A percentile compares a stretch with the other conserved stretches of the same genome.
Conservation (phyloP, 108 stramenopile species). For the Thalassiosira profunda region DNA sequence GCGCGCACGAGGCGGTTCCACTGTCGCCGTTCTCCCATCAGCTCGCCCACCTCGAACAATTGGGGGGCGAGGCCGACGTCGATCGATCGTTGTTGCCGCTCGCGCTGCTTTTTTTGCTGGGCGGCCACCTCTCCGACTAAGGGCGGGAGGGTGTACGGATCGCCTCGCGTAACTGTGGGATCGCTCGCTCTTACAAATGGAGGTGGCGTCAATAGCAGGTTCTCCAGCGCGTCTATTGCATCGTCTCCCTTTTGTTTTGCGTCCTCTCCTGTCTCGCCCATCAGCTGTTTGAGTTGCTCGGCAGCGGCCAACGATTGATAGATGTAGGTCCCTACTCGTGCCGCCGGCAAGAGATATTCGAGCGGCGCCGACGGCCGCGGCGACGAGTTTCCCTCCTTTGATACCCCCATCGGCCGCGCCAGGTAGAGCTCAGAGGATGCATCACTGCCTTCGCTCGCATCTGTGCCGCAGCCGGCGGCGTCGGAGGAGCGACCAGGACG, state of each 20-base stretch:
- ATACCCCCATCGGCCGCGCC: constrained; percentile 19
- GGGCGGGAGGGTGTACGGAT: constrained; percentile 33
- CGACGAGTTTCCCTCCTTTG: not conserved
- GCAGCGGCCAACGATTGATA: constrained; percentile 37
- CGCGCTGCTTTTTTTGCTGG: constrained; percentile 31
- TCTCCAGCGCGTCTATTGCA: constrained; percentile 15
- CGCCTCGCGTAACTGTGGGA: constrained; percentile 23
- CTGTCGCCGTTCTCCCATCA: constrained; percentile 57
- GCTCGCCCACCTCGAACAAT: constrained; percentile 43
- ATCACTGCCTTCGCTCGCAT: not conserved
- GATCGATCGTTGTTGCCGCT: constrained; percentile 28
- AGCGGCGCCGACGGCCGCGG: constrained; percentile 51
- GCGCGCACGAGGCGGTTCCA: constrained; percentile 50
- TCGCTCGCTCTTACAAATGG: constrained; percentile 22
- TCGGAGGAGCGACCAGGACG: not conserved
- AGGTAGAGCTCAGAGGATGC: not conserved
- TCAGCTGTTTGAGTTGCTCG: constrained; percentile 15
- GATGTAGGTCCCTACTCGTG: constrained; percentile 60
- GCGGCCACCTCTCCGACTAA: constrained; percentile 31
- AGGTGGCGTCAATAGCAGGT: constrained; percentile 21
- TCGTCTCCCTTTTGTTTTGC: not conserved
- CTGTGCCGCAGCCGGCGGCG: not conserved
- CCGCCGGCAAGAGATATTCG: constrained; percentile 56
- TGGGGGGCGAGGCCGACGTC: constrained; percentile 26
- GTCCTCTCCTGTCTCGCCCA: not conserved